Base-by-base conservation (phyloP, 2,329 filamentous ascomycete genomes). In the Aspergillus sp. region DNA sequence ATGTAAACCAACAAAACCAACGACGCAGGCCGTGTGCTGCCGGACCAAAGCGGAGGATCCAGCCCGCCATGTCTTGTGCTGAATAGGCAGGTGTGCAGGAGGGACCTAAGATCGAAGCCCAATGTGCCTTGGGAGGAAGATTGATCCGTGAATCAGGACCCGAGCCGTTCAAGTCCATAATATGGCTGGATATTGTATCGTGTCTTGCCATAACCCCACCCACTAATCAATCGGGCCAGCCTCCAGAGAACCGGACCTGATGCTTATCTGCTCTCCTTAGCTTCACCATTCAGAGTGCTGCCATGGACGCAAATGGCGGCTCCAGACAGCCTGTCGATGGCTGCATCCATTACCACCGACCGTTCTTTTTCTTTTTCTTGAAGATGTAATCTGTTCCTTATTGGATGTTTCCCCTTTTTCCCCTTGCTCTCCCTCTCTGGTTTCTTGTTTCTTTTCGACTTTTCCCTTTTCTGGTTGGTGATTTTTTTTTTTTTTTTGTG, bases 181-280 rank as follows among this genome's bases (percentile, higher is more conserved):
- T 42, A n/a, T n/a, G 32, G 49, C 29, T 29, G 47, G 26, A 42
- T 49, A 32, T 16, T 22, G 24, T 22, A 22, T 31, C 22, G 16
- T n/a, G 32, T 32, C 36, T 47, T 51, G 36, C 29, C 26, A 49
- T 51, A 10, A 47, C 46, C 51, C 51, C 52, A 51, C 32, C 11
- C 26, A 32, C 54, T 36, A 47, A 22, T 31, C 32, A 50, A 42
- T 24, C 22, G 26, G 18, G 6, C 18, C 26, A 5, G 39, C n/a
- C 32, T 16, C 47, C 31, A 14, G 20, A 39, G 49, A 57, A 53
- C 54, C 47, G 51, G 47, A 52, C 42, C 31, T 50, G 32, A 57
- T 59, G 49, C 52, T 39, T 56, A 54, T 31, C 52, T 55, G 45
- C 53, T 47, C 50, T 54, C 52, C 31, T 42, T 49, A 26, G 24